Evolutionary conservation across 352 stramenopile genomes (phyloP).

Genomic region (Thraustochytrium sp.): DNA sequence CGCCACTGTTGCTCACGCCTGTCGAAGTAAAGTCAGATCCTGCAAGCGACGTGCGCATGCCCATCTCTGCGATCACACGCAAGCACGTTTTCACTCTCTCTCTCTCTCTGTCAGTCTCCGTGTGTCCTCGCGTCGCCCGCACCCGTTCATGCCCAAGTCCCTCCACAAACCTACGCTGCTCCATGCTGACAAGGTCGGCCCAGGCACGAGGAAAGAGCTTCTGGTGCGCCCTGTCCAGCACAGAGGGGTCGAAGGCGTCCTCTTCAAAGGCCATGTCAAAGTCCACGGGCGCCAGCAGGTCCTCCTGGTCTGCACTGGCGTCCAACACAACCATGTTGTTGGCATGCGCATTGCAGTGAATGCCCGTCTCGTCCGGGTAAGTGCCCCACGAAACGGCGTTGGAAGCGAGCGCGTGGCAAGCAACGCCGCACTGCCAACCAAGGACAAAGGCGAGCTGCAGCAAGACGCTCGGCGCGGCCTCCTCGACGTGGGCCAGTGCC

Average conservation of each 20-base stretch:
- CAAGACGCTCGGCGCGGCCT: background rate
- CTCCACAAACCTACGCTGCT: slow-evolving; percentile 21
- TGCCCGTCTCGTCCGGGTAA: slow-evolving; percentile 14
- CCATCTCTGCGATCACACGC: background rate
- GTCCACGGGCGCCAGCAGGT: slow-evolving; percentile 9
- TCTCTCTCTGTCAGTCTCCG: background rate
- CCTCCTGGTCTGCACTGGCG: background rate
- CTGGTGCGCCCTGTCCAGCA: slow-evolving; percentile 3
- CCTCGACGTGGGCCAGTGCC: background rate
- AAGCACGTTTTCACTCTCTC: background rate
- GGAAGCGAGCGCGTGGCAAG: background rate
- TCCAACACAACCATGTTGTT: slow-evolving; percentile 27
- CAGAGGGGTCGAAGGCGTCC: background rate
- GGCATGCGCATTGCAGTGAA: slow-evolving; percentile 31
- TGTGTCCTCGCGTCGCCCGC: too few relatives aligned
- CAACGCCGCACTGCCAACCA: background rate
- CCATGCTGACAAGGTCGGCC: background rate
- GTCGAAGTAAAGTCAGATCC: slow-evolving; percentile 37
- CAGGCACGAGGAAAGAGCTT: background rate
- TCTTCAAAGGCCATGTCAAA: slow-evolving; percentile 33
- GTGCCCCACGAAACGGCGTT: slow-evolving; percentile 17
- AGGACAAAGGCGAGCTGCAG: background rate
- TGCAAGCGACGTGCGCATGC: slow-evolving; percentile 23
- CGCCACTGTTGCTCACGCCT: background rate
- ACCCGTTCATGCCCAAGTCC: background rate